Conservation (phyloP, 805 yeast genomes). For the Barnettozyma wickerhamii region DNA sequence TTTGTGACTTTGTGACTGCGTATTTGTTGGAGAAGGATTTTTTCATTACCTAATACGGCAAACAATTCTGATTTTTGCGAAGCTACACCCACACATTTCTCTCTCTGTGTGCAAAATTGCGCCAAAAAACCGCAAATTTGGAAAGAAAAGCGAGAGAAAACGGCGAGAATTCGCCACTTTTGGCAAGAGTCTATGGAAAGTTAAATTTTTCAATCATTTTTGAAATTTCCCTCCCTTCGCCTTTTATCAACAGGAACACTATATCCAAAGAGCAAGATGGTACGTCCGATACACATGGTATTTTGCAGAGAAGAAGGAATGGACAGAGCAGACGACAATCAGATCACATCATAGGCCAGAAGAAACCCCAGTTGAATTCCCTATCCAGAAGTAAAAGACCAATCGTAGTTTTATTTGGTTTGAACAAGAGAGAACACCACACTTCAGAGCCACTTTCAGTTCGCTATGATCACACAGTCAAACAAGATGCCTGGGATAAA, state of each 20-base stretch:
- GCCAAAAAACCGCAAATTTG: background rate
- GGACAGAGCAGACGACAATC: background rate
- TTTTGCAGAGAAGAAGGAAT: background rate
- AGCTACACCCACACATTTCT: background rate
- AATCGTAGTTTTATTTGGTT: too few species aligned
- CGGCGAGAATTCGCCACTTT: background rate
- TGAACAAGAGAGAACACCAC: background rate
- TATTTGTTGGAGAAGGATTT: too few species aligned
- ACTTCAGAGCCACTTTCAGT: too few species aligned
- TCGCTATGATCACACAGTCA: too few species aligned
- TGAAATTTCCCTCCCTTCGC: slow-evolving; percentile 2
- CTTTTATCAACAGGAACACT: background rate
- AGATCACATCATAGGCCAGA: too few species aligned
- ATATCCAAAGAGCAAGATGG: slow-evolving; percentile 10
- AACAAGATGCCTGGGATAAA: too few species aligned
- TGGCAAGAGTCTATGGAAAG: background rate
- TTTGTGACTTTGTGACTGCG: background rate
- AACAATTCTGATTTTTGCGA: too few species aligned
- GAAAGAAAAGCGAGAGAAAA: background rate
- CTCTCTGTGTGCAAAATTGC: too few species aligned
- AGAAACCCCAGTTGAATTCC: too few species aligned
- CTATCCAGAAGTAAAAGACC: background rate
- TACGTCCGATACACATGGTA: slow-evolving; percentile 1
- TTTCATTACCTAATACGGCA: too few species aligned
- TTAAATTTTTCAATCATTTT: slow-evolving; percentile 4